phyloP scores from a whole-genome alignment of 2,329 filamentous ascomycete species.

The Fusarium fracticaudum region DNA sequence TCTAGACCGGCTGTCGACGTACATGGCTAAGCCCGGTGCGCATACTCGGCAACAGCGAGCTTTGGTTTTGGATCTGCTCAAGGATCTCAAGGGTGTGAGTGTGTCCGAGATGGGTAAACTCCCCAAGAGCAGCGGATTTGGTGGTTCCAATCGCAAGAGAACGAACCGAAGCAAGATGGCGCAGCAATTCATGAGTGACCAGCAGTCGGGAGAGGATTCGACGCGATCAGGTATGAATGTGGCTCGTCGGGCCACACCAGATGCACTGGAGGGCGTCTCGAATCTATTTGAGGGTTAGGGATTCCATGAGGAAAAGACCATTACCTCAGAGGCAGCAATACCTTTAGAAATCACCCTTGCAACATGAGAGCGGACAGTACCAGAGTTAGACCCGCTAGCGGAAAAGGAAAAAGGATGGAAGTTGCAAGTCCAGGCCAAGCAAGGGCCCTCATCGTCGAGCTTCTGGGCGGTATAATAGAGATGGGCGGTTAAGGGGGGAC shows the following conservation, averaged over 20 bases:
- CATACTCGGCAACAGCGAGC: slow-evolving; percentile 81
- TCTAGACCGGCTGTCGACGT: slow-evolving; percentile 71
- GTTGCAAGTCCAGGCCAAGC: background rate
- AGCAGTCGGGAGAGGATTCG: slow-evolving; percentile 45
- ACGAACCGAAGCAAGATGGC: slow-evolving; percentile 62
- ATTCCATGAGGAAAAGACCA: background rate
- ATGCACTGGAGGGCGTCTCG: slow-evolving; percentile 65
- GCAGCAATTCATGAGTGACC: slow-evolving; percentile 71
- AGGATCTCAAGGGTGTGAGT: slow-evolving; percentile 87
- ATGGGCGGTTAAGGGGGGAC: slow-evolving; percentile 1
- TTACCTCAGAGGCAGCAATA: background rate
- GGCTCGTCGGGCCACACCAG: slow-evolving; percentile 54
- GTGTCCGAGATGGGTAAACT: slow-evolving; percentile 95
- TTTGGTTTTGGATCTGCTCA: slow-evolving; percentile 83
- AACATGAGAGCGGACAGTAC: slow-evolving; percentile 4
- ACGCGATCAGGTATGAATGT: slow-evolving; percentile 44
- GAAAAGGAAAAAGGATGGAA: slow-evolving; percentile 20
- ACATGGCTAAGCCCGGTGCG: slow-evolving; percentile 66
- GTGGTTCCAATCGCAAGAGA: slow-evolving; percentile 41
- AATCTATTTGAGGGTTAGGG: slow-evolving; percentile 57
- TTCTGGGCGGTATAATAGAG: slow-evolving; percentile 4
- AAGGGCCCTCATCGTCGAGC: background rate
- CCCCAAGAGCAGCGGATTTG: slow-evolving; percentile 59
- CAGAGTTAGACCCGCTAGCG: slow-evolving; percentile 1
- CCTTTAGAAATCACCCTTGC: background rate